Percentiles rank a stretch among this genome's conserved stretches.
Conservation (phyloP, 2,329 filamentous ascomycete species). For the Colletotrichum somersetense region DNA sequence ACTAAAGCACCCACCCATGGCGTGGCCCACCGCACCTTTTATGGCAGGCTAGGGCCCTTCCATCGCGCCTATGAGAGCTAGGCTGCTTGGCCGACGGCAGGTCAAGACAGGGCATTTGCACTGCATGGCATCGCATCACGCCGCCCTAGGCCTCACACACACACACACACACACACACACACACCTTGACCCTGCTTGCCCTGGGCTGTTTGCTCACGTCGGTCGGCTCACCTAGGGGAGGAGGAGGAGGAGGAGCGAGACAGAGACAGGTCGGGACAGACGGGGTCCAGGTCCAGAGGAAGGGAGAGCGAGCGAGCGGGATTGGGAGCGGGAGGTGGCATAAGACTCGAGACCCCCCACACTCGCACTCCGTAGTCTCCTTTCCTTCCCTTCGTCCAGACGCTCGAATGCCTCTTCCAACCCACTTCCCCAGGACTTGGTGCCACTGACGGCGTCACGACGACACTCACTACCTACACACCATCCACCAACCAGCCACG, state of each 20-base stretch:
- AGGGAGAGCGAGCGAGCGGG: constrained; percentile 1
- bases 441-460: constrained; percentile 20
- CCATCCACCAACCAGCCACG: not conserved
- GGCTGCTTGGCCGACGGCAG: constrained; percentile 22
- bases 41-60: constrained; percentile 1
- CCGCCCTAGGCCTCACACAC: constrained; percentile 26
- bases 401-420: constrained; percentile 26
- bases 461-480: not conserved
- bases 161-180: constrained; percentile 28
- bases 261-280: not conserved
- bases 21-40: constrained; percentile 35
- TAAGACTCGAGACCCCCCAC: constrained; percentile 37
- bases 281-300: not conserved
- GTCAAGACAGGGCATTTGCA: constrained; percentile 19
- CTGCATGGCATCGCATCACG: constrained; percentile 30
- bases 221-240: constrained; percentile 14
- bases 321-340: constrained; percentile 32
- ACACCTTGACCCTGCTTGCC: constrained; percentile 4
- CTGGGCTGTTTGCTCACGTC: constrained; percentile 12
- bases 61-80: constrained; percentile 25
- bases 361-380: constrained; percentile 24
- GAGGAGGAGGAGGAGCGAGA: constrained; percentile 1
- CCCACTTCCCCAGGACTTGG: constrained; percentile 38
- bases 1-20: constrained; percentile 19
- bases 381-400: constrained; percentile 12